Base-by-base conservation (phyloP, 2,329 filamentous ascomycete species). In the Knufia fluminis region DNA sequence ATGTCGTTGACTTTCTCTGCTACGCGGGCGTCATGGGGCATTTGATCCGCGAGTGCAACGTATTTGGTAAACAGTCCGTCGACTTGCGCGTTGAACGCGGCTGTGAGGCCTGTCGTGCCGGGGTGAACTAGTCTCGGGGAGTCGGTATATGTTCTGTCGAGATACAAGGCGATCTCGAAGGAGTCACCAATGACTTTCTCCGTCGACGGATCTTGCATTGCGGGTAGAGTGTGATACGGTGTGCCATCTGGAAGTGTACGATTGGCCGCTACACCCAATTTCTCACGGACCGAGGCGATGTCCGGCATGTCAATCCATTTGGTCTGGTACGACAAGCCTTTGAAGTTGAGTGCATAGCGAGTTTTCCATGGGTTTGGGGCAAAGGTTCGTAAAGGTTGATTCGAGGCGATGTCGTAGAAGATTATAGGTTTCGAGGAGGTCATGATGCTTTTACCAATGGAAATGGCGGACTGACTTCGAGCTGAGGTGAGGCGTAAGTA, bases 361-460 rank as follows among this genome's bases (percentile, higher is more conserved):
- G 58, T 42, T 48, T 67, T 67, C 58, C 61, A 65, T 1, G 64
- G 64, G 49, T 66, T 68, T 10, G 61, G 59, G 1, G 64, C 59
- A 39, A 50, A 63, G 7, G 60, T 52, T 3, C 55, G 49, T 7
- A 54, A 41, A 0, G 70, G 67, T 0, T 67, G 63, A 0, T 54
- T 59, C 1, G 60, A 64, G 6, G 63, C 64, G 38, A 74, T 72
- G 57, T 73, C 71, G 57, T 73, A 74, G 49, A 72, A 64, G 35
- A 60, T 43, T 9, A 71, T 62, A 26, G 54, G 54, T 33, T 56
- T 52, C 39, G 55, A 49, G 26, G 39, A 16, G 22, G 39, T 22
- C 39, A 42, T 42, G 14, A n/a, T 42, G n/a, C n/a, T n/a, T n/a
- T n/a, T n/a, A n/a, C n/a, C n/a, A n/a, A n/a, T n/a, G n/a, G n/a